Percentiles rank a stretch among this genome's conserved stretches.
Evolutionary conservation across 192 early-diverging fungal species (phyloP).

Genomic region (Pilaira anomala): DNA sequence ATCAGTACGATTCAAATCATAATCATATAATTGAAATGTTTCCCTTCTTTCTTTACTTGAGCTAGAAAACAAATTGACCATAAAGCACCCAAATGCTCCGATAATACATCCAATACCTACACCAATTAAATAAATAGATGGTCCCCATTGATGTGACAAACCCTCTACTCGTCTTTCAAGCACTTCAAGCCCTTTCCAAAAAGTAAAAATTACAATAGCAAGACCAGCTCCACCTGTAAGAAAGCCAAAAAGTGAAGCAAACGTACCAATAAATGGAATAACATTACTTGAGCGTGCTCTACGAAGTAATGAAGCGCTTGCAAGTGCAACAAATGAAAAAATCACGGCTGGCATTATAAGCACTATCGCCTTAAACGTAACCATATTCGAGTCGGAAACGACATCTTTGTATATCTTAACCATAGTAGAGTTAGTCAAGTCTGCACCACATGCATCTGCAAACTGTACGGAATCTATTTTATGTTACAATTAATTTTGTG

Average conservation of each 20-base stretch:
- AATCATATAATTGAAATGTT: neutral
- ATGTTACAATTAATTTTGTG: neutral
- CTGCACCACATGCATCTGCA: slow-evolving; percentile 13
- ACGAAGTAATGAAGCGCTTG: neutral
- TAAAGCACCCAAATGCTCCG: slow-evolving; percentile 1
- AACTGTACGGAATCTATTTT: slow-evolving; percentile 6
- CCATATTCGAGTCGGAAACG: neutral
- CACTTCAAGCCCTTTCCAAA: neutral
- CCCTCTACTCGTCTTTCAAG: neutral
- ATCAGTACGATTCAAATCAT: neutral
- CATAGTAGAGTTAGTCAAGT: neutral
- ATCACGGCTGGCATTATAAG: slow-evolving; percentile 15
- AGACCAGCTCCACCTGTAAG: slow-evolving; percentile 14
- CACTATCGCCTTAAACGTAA: neutral
- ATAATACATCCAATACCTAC: slow-evolving; percentile 11
- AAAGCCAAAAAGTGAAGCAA: slow-evolving; percentile 9
- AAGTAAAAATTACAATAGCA: slow-evolving; percentile 9
- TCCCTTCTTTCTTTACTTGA: neutral
- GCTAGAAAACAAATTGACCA: slow-evolving; percentile 1
- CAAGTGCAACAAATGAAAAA: slow-evolving; percentile 13
- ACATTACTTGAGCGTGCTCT: slow-evolving; percentile 6
- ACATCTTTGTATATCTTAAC: neutral
- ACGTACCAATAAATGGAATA: slow-evolving; percentile 11
- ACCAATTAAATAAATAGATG: slow-evolving; percentile 12
- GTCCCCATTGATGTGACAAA: slow-evolving; percentile 13